A percentile compares a stretch with the other conserved stretches of the same genome.
Evolutionary conservation across 805 yeast genomes (phyloP).

Genomic region (Spathaspora boniae): DNA sequence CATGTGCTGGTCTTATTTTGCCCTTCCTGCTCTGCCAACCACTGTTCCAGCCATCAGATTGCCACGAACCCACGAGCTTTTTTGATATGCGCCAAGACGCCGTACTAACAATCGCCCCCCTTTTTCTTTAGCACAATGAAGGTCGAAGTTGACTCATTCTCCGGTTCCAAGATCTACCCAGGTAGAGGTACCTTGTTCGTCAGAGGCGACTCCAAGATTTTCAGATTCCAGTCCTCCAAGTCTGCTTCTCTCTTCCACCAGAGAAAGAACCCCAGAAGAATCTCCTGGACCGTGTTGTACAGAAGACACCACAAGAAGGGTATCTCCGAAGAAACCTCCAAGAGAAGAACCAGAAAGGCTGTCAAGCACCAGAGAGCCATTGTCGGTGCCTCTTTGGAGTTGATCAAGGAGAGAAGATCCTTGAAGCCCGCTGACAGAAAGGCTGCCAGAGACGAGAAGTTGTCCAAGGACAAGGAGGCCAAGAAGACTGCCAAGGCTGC

Average conservation of each 20-base stretch:
- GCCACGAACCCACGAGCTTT: too few species aligned
- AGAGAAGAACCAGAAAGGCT: slow-evolving; percentile 96
- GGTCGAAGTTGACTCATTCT: slow-evolving; percentile 99
- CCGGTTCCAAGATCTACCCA: slow-evolving; percentile 99
- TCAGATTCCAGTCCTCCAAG: slow-evolving; percentile 99
- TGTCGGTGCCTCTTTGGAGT: slow-evolving; percentile 98
- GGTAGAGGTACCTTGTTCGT: slow-evolving; percentile 99
- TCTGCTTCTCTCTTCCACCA: slow-evolving; percentile 97
- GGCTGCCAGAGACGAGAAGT: slow-evolving; percentile 93
- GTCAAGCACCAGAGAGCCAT: slow-evolving; percentile 99
- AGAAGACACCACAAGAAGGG: slow-evolving; percentile 99
- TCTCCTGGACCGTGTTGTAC: slow-evolving; percentile 98
- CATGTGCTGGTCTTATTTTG: too few species aligned
- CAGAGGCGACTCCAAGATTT: slow-evolving; percentile 99
- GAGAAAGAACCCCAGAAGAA: slow-evolving; percentile 99
- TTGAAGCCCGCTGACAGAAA: slow-evolving; percentile 96
- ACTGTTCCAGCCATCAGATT: too few species aligned
- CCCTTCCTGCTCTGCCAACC: too few species aligned
- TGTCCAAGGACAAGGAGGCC: slow-evolving; percentile 78
- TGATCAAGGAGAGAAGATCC: slow-evolving; percentile 96
- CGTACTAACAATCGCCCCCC: slow-evolving; percentile 28
- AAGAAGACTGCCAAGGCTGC: slow-evolving; percentile 89
- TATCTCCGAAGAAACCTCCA: slow-evolving; percentile 95
- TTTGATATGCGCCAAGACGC: not conserved
- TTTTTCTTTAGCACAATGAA: slow-evolving; percentile 66